A percentile compares a stretch with the other conserved stretches of the same genome.
Conservation (phyloP, 768 basidiomycete genomes). For the Suillus hirtellus region DNA sequence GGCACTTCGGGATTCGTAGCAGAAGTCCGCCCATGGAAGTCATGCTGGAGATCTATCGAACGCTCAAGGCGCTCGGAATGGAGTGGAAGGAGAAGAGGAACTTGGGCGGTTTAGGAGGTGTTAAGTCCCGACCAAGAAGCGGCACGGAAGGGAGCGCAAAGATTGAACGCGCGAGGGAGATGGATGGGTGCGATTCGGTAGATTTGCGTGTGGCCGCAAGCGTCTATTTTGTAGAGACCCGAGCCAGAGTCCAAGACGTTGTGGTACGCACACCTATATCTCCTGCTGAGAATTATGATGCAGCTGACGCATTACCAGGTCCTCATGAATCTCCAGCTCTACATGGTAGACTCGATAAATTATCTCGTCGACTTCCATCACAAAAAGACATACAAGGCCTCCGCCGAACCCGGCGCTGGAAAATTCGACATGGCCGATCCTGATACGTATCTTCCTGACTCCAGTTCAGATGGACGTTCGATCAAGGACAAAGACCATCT, state of each 20-base stretch:
- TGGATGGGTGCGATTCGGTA: constrained; percentile 58
- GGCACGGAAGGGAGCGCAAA: constrained; percentile 37
- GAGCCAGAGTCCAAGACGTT: constrained; percentile 86
- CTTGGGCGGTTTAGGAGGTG: constrained; percentile 68
- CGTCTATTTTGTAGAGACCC: constrained; percentile 92
- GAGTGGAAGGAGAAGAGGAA: constrained; percentile 95
- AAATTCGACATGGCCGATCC: constrained; percentile 63
- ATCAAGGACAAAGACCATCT: constrained; percentile 50
- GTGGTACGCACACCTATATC: constrained; percentile 58
- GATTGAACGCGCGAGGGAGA: constrained; percentile 62
- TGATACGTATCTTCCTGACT: constrained; percentile 39
- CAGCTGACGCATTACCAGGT: constrained; percentile 50
- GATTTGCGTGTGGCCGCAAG: constrained; percentile 70
- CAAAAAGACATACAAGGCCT: constrained; percentile 88
- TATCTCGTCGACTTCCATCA: constrained; percentile 99
- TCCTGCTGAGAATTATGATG: constrained; percentile 4
- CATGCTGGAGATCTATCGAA: constrained; percentile 97
- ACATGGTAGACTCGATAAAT: constrained; percentile 93
- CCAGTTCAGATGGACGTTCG: constrained; percentile 58
- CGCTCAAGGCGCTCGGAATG: constrained; percentile 87
- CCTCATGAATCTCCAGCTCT: constrained; percentile 96
- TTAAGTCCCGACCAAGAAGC: constrained; percentile 35
- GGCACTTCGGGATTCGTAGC: constrained; percentile 98
- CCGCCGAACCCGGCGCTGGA: constrained; percentile 62
- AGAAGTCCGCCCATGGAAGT: constrained; percentile 97